Base-by-base conservation (phyloP, 371 early-diverging fungal species). In the Enterospora canceri region DNA sequence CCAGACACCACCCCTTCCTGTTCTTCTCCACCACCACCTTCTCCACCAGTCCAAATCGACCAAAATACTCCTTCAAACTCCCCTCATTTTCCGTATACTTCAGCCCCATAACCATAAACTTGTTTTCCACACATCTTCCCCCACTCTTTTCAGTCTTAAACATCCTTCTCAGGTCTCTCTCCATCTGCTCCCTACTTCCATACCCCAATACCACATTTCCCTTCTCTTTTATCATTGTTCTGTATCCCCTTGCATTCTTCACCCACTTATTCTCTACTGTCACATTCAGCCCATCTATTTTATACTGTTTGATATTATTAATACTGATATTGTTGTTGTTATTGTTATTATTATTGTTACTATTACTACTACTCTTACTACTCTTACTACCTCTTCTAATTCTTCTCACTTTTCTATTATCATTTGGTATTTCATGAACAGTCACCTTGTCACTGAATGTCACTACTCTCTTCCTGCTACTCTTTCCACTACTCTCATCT, bases 81-180 rank as follows among this genome's bases (percentile, higher is more conserved):
- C 70, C 75, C 34, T 76, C 70, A 1, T 65, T 72, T 55, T 76
- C 76, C 58, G 72, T 79, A 35, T 68, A 70, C 15, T 67, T 54
- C 1, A 79, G 40, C 46, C 72, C 72, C 12, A 58, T 67, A 15
- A 76, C 71, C 26, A 76, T 58, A 19, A 62, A 48, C 23, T 66
- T 74, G 5, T 47, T 53, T 12, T 8, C 55, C n/a, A 34, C 40
- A 54, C 59, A 53, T 26, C 1, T 40, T 12, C n/a, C 40, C 40
- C 8, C n/a, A 40, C n/a, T 70, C 40, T 65, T 56, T 24, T 3
- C 32, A 18, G 50, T 50, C 19, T 32, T 15, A 1, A 29, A 16
- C 16, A 47, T 68, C 3, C 23, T 23, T 1, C 29, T 34, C 32
- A 70, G 16, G 21, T 69, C 58, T 4, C n/a, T 31, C 18, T 64